Conservation (phyloP, 2,329 filamentous ascomycete species). For the Pyricularia sp. region DNA sequence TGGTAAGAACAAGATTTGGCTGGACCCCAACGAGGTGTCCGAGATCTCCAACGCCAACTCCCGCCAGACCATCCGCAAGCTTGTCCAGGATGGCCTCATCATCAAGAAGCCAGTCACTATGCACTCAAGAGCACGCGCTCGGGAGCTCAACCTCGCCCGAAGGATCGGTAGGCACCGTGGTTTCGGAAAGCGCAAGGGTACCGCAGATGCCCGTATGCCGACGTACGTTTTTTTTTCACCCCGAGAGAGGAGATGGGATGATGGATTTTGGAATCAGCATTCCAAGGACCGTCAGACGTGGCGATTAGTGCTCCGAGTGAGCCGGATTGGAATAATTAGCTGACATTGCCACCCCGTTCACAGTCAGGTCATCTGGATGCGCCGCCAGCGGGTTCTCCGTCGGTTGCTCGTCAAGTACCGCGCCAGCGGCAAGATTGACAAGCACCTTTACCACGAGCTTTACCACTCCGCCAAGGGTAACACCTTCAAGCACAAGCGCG, state of each 20-base stretch:
- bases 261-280: background rate
- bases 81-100: slow-evolving; percentile 99
- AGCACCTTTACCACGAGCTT: slow-evolving; percentile 99
- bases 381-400: slow-evolving; percentile 97
- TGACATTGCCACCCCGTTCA: slow-evolving; percentile 20
- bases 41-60: slow-evolving; percentile 99
- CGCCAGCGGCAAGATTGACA: slow-evolving; percentile 99
- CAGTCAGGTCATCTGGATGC: slow-evolving; percentile 98
- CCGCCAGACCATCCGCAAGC: slow-evolving; percentile 98
- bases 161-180: slow-evolving; percentile 95
- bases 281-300: slow-evolving; percentile 1
- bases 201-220: slow-evolving; percentile 98
- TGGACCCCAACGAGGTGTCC: slow-evolving; percentile 98
- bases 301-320: slow-evolving; percentile 14
- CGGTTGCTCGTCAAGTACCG: slow-evolving; percentile 99
- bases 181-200: slow-evolving; percentile 99
- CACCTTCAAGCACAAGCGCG: slow-evolving; percentile 99
- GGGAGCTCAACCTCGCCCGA: slow-evolving; percentile 89
- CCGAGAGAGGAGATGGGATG: background rate
- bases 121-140: slow-evolving; percentile 96
- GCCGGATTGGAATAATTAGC: slow-evolving; percentile 2
- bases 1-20: slow-evolving; percentile 99
- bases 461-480: slow-evolving; percentile 99
- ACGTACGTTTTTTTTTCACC: slow-evolving; percentile 51
- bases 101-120: slow-evolving; percentile 99